phyloP scores from a whole-genome alignment of 139 green algal species.

The Coelastrella sp. region DNA sequence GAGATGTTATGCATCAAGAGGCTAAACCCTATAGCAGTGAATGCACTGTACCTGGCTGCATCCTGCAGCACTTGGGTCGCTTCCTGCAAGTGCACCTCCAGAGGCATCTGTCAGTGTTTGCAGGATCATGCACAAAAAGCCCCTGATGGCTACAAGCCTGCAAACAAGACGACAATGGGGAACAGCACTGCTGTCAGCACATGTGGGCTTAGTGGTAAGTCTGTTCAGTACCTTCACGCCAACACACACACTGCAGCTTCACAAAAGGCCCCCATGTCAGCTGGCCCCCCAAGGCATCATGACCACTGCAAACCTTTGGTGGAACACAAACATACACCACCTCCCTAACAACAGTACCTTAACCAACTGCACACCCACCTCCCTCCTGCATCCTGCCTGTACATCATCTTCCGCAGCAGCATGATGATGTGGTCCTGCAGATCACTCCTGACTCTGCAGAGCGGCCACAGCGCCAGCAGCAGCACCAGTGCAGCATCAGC shows the following conservation, averaged over 20 bases:
- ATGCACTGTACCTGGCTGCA: conserved; percentile 49
- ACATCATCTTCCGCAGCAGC: conserved; percentile 62
- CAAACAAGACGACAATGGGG: not conserved
- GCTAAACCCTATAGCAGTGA: not conserved
- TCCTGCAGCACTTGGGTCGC: conserved; percentile 30
- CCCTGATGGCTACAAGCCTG: conserved; percentile 58
- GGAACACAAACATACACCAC: not conserved
- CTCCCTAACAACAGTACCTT: not conserved
- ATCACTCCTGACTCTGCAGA: conserved; percentile 40
- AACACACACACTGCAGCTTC: not conserved
- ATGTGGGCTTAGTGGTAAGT: not conserved
- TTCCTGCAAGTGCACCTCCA: not conserved
- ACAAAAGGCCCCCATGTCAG: not conserved
- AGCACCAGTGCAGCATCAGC: conserved; percentile 45
- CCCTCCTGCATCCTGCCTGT: conserved; percentile 47
- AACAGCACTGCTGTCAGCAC: not conserved
- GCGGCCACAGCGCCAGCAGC: conserved; percentile 57
- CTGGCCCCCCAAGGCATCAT: not conserved
- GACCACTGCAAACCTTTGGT: not conserved
- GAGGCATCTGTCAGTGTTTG: conserved; percentile 50
- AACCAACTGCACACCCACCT: conserved; percentile 36
- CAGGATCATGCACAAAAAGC: conserved; percentile 60
- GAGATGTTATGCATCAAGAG: not conserved
- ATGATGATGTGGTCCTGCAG: conserved; percentile 54
- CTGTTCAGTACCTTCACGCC: too few species aligned